These are phyloP conservation scores for Ceriops decandra DNA, from an alignment of 345 rosid species.

Conservation along the genomic window DNA sequence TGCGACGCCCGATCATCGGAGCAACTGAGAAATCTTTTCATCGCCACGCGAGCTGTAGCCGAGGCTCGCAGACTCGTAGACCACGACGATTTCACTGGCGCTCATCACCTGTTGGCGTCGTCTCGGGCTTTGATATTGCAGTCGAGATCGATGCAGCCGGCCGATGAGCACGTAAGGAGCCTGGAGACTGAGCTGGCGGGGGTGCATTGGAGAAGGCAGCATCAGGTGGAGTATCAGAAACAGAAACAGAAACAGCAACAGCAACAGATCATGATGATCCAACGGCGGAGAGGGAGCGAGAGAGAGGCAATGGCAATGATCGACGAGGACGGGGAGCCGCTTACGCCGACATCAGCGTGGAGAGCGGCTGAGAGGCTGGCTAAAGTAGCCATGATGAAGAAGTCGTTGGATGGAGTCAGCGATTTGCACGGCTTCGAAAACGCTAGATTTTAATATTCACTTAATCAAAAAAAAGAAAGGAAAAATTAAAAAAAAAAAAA, in stretches of 20 bases:
- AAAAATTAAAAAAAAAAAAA: not conserved
- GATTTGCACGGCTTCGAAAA: conserved; percentile 37
- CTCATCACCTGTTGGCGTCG: conserved; percentile 24
- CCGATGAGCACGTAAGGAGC: conserved; percentile 18
- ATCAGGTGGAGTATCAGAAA: conserved; percentile 17
- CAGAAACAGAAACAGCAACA: conserved; percentile 20
- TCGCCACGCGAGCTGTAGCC: conserved; percentile 26
- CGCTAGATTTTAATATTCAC: conserved; percentile 26
- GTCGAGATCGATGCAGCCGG: conserved; percentile 6
- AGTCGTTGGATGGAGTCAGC: conserved; percentile 29
- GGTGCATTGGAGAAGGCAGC: conserved; percentile 27
- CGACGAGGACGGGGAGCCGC: conserved; percentile 60
- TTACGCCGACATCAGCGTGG: conserved; percentile 34
- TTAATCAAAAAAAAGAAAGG: not conserved
- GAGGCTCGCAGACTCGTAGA: conserved; percentile 24
- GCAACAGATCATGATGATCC: conserved; percentile 16
- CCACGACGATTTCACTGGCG: conserved; percentile 18
- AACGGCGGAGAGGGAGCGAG: conserved; percentile 33
- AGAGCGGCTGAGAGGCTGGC: conserved; percentile 39
- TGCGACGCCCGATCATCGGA: conserved; percentile 22
- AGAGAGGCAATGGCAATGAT: conserved; percentile 33
- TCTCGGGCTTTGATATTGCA: conserved; percentile 25
- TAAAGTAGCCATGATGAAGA: conserved; percentile 29
- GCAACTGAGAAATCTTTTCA: conserved; percentile 17
- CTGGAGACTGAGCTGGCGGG: conserved; percentile 28